A percentile compares a stretch with the other conserved stretches of the same genome.
Evolutionary conservation across 805 yeast genomes (phyloP).

Genomic region (Cyberlindnera maritima): DNA sequence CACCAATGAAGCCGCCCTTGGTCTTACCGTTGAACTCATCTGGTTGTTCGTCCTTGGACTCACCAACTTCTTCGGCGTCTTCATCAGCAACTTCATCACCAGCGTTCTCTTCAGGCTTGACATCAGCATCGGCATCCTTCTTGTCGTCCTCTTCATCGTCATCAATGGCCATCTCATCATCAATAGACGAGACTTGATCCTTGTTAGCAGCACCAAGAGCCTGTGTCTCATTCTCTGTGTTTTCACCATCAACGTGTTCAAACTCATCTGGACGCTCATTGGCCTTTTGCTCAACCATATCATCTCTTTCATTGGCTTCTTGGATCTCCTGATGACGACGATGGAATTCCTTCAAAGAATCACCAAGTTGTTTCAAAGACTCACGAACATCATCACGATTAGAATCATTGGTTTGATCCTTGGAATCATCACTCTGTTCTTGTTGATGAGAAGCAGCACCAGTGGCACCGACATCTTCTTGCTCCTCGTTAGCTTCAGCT

Average conservation of each 20-base stretch:
- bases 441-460: constrained; percentile 49
- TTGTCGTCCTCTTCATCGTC: constrained; percentile 48
- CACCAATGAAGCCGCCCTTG: constrained; percentile 50
- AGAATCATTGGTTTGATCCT: constrained; percentile 43
- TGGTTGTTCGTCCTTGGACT: constrained; percentile 32
- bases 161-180: constrained; percentile 80
- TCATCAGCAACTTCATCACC: constrained; percentile 26
- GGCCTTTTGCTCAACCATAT: constrained; percentile 47
- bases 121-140: constrained; percentile 33
- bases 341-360: constrained; percentile 86
- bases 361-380: constrained; percentile 86
- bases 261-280: constrained; percentile 81
- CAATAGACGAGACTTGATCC: constrained; percentile 73
- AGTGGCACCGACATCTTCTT: constrained; percentile 65
- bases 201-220: constrained; percentile 88
- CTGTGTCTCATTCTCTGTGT: constrained; percentile 77
- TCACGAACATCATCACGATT: constrained; percentile 70
- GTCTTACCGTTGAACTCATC: constrained; percentile 49
- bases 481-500: constrained; percentile 50
- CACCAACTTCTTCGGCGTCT: constrained; percentile 29
- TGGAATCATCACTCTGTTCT: constrained; percentile 40
- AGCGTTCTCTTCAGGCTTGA: constrained; percentile 29
- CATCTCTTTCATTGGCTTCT: constrained; percentile 55
- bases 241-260: constrained; percentile 78
- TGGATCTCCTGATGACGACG: constrained; percentile 85